Conservation (phyloP, 768 basidiomycete genomes). For the Gloeophyllum trabeum region DNA sequence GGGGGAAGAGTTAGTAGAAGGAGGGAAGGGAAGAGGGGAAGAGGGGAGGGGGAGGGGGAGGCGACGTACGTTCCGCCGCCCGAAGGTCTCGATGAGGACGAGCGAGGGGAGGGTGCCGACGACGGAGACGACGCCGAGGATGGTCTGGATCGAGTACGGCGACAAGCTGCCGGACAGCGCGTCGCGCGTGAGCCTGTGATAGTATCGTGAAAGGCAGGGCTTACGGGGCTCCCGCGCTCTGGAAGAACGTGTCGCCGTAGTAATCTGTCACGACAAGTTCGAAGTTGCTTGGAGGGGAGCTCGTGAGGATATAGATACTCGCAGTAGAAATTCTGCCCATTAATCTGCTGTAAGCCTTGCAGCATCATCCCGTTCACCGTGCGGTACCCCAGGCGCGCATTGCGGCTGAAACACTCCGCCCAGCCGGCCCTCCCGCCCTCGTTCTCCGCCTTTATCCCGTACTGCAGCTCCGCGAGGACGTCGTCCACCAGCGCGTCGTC, state of each 20-base stretch:
- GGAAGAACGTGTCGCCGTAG: slow-evolving; percentile 78
- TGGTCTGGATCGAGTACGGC: slow-evolving; percentile 63
- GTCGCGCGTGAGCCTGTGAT: not conserved
- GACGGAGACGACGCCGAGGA: slow-evolving; percentile 67
- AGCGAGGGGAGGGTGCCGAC: slow-evolving; percentile 63
- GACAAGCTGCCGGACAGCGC: slow-evolving; percentile 30
- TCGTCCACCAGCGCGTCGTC: slow-evolving; percentile 51
- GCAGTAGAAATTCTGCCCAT: slow-evolving; percentile 79
- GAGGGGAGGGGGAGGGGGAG: slow-evolving; percentile 24
- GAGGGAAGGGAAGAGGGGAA: slow-evolving; percentile 35
- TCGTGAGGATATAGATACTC: slow-evolving; percentile 10
- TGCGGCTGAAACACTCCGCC: slow-evolving; percentile 64
- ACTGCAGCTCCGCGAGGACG: slow-evolving; percentile 50
- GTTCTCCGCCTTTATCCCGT: slow-evolving; percentile 60
- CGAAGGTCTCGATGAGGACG: slow-evolving; percentile 61
- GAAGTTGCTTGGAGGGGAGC: too few species aligned
- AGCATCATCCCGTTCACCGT: slow-evolving; percentile 77
- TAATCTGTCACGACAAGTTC: slow-evolving; percentile 36
- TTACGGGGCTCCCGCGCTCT: slow-evolving; percentile 59
- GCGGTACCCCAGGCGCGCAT: slow-evolving; percentile 61
- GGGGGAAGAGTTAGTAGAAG: slow-evolving; percentile 57
- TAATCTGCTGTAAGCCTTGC: slow-evolving; percentile 72
- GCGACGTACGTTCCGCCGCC: slow-evolving; percentile 46
- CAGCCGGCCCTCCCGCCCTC: slow-evolving; percentile 74
- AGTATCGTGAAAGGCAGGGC: slow-evolving; percentile 8